Percentiles rank a stretch among this genome's conserved stretches.
Conservation (phyloP, 805 yeast species). For the Debaryomyces tyrocola region DNA sequence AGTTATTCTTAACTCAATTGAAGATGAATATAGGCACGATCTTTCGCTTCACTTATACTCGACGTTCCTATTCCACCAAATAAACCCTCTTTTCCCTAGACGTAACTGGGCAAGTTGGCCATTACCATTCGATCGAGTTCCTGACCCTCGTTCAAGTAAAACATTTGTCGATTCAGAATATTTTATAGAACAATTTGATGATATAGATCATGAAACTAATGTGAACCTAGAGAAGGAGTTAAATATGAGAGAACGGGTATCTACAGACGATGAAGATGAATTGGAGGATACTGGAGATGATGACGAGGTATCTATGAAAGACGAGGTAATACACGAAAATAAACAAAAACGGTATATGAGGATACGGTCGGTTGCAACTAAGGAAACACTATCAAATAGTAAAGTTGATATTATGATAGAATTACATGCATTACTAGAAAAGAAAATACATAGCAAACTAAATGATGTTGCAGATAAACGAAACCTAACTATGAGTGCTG, state of each 20-base stretch:
- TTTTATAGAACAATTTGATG: slow-evolving; percentile 4
- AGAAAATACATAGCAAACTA: slow-evolving; percentile 10
- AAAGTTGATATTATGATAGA: slow-evolving; percentile 22
- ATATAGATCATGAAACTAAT: slow-evolving; percentile 13
- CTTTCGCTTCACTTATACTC: slow-evolving; percentile 67
- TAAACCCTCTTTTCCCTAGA: slow-evolving; percentile 36
- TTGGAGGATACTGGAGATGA: neutral
- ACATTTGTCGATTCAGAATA: slow-evolving; percentile 19
- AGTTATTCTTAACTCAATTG: slow-evolving; percentile 35
- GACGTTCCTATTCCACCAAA: slow-evolving; percentile 43
- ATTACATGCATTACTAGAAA: slow-evolving; percentile 16
- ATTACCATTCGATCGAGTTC: slow-evolving; percentile 28
- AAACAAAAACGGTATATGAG: slow-evolving; percentile 3
- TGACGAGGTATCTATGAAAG: slow-evolving; percentile 3
- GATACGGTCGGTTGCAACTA: slow-evolving; percentile 4
- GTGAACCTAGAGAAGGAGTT: neutral
- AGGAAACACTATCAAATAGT: slow-evolving; percentile 15
- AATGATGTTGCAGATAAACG: neutral
- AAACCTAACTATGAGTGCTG: neutral
- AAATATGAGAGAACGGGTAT: slow-evolving; percentile 5
- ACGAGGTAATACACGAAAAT: neutral
- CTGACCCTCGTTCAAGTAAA: slow-evolving; percentile 31
- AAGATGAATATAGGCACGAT: slow-evolving; percentile 53
- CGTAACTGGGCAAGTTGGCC: slow-evolving; percentile 66
- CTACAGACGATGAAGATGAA: slow-evolving; percentile 9